Conservation (phyloP, 352 stramenopile species). For the Pythium plurisporium region DNA sequence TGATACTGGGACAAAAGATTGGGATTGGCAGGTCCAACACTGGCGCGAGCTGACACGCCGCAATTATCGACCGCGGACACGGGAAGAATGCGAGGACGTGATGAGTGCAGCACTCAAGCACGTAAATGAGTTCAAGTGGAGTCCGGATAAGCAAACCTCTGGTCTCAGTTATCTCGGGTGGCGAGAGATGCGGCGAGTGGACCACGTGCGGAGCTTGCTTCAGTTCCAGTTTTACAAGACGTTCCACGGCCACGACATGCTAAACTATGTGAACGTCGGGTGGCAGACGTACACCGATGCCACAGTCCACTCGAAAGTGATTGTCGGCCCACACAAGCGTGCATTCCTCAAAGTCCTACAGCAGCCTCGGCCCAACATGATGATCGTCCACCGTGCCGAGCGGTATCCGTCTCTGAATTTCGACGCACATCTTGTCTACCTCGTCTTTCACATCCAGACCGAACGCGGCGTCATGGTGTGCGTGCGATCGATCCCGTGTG, state of each 20-base stretch:
- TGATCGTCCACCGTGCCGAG: neutral
- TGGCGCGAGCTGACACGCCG: neutral
- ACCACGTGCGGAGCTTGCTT: neutral
- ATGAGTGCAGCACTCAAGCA: constrained; percentile 1
- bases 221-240: constrained; percentile 11
- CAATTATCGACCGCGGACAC: neutral
- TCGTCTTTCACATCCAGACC: constrained; percentile 6
- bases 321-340: neutral
- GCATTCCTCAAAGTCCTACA: neutral
- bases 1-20: too few species aligned
- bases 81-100: neutral
- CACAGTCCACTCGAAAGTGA: neutral
- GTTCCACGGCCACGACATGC: neutral
- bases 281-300: constrained; percentile 3
- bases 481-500: neutral
- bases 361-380: neutral
- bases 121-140: neutral
- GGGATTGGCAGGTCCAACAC: neutral
- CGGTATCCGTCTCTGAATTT: neutral
- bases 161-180: constrained; percentile 6
- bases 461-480: neutral
- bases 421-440: neutral
- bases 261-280: neutral
- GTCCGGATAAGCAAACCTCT: neutral
- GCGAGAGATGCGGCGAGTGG: neutral